Conservation (phyloP, 2,329 filamentous ascomycete species). For the Arthrobotrys megalospora region DNA sequence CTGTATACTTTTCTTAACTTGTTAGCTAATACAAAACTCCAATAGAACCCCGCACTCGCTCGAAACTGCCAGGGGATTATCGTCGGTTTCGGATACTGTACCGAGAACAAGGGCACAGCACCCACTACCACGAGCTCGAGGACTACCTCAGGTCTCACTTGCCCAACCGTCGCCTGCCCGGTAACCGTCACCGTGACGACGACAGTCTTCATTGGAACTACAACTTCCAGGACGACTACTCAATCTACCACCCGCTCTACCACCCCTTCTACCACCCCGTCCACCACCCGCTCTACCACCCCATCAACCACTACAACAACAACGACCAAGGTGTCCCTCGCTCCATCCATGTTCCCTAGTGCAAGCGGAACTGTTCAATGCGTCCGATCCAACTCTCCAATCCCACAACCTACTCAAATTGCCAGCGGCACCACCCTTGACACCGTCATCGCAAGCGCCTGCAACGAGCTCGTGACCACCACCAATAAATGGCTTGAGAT, state of each 20-base stretch:
- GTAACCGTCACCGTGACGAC: conserved; percentile 22
- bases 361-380: conserved; percentile 39
- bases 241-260: neutral
- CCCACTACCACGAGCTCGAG: conserved; percentile 1
- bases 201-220: conserved; percentile 13
- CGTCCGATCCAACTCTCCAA: conserved; percentile 31
- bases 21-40: neutral
- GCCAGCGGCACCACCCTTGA: conserved; percentile 28
- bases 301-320: conserved; percentile 18
- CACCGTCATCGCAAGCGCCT: conserved; percentile 25
- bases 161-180: conserved; percentile 15
- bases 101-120: conserved; percentile 17
- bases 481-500: conserved; percentile 33
- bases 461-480: conserved; percentile 19
- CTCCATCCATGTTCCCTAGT: conserved; percentile 37
- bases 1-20: too few species aligned
- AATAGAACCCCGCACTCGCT: conserved; percentile 30
- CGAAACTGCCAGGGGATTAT: conserved; percentile 32
- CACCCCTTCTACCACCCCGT: neutral
- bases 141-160: conserved; percentile 12
- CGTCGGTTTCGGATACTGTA: conserved; percentile 38
- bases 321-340: conserved; percentile 20
- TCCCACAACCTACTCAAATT: conserved; percentile 40
- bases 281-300: conserved; percentile 5
- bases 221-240: conserved; percentile 21